Evolutionary conservation across 345 rosid species (phyloP).

Genomic region (Angophora floribunda): DNA sequence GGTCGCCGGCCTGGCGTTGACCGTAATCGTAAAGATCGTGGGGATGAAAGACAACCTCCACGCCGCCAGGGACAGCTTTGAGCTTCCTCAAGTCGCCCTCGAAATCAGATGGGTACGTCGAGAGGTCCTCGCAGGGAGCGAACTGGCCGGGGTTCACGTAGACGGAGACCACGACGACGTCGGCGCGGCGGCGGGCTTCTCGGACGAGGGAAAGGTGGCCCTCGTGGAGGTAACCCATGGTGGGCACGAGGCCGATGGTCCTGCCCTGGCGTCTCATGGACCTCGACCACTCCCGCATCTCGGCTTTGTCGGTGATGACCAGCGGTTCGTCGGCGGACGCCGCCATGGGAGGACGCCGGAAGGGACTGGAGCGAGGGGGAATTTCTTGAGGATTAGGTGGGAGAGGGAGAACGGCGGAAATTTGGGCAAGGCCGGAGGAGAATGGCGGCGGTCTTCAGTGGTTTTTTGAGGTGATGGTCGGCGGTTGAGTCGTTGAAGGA

Average conservation of each 20-base stretch:
- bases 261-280: conserved; percentile 45
- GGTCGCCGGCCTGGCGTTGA: background rate
- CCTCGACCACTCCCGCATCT: conserved; percentile 84
- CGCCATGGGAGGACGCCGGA: background rate
- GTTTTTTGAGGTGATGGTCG: too few species aligned
- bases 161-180: conserved; percentile 65
- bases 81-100: conserved; percentile 63
- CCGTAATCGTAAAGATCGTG: conserved; percentile 59
- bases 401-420: background rate
- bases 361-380: background rate
- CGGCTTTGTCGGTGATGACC: conserved; percentile 42
- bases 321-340: background rate
- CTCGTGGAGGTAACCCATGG: conserved; percentile 90
- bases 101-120: conserved; percentile 89
- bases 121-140: conserved; percentile 79
- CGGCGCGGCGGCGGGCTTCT: conserved; percentile 37
- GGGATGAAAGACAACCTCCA: conserved; percentile 66
- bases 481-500: background rate
- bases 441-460: background rate
- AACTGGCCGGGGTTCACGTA: conserved; percentile 97
- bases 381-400: background rate
- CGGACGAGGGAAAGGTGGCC: conserved; percentile 75
- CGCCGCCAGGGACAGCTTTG: conserved; percentile 40
- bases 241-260: conserved; percentile 68
- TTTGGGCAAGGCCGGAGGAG: background rate